Evolutionary conservation across 305 asterid genomes (phyloP).

Genomic region (Fraxinus xanthoxyloides): DNA sequence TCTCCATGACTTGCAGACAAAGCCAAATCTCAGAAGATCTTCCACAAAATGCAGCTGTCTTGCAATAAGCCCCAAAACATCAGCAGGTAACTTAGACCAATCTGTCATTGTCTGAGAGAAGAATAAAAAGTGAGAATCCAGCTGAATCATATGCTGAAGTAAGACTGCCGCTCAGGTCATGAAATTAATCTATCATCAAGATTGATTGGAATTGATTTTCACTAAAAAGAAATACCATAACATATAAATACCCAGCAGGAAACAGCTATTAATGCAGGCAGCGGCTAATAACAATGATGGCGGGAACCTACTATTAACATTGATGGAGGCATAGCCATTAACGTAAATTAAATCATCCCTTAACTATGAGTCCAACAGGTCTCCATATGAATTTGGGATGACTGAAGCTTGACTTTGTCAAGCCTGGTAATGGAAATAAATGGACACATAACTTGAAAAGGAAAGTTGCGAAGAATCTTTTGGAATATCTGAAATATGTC

Average conservation of each 20-base stretch:
- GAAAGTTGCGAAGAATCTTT: background rate
- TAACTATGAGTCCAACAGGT: background rate
- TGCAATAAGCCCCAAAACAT: slow-evolving; percentile 27
- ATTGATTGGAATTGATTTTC: background rate
- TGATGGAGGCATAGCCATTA: background rate
- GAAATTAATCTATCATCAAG: background rate
- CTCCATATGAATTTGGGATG: background rate
- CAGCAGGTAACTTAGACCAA: slow-evolving; percentile 29
- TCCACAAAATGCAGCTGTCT: slow-evolving; percentile 19
- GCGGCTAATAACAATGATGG: background rate
- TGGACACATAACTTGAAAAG: background rate
- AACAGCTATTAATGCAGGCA: background rate
- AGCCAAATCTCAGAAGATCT: slow-evolving; percentile 20
- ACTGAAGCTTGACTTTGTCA: background rate
- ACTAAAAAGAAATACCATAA: background rate
- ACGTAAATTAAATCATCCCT: background rate
- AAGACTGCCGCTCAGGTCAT: background rate
- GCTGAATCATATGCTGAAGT: background rate
- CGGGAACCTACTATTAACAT: background rate
- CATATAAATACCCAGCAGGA: background rate
- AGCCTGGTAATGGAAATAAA: background rate
- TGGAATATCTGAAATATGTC: background rate
- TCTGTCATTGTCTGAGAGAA: slow-evolving; percentile 14
- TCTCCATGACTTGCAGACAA: slow-evolving; percentile 30
- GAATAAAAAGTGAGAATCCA: background rate